Base-by-base conservation (phyloP, 2,329 filamentous ascomycete genomes). In the Calonectria pauciramosa region DNA sequence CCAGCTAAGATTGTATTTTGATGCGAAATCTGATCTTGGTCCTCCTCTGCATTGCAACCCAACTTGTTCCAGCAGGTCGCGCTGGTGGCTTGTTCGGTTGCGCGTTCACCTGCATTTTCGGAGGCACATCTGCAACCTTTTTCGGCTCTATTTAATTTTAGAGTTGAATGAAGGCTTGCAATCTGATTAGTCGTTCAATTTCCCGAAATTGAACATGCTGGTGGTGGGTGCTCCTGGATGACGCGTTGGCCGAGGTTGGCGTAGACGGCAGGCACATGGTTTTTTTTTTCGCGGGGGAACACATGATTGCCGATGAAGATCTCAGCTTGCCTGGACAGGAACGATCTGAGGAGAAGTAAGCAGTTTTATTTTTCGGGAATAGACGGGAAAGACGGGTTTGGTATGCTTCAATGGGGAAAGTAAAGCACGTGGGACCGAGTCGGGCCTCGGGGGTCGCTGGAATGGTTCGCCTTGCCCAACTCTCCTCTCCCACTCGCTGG, bases 31-130 rank as follows among this genome's bases (percentile, higher is more conserved):
- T 16, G 28, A 59, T 73, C 59, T 51, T 18, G 14, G 23, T 38
- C 41, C 63, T n/a, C n/a, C n/a, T n/a, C n/a, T 60, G 70, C 70
- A 68, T 38, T 72, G 70, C 4, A 72, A 72, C 70, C 63, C 63
- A 60, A 59, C 67, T 63, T 14, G 36, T 13, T 11, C 56, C 34
- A 18, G 36, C n/a, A 16, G 23, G 23, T n/a, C 20, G 36, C 56
- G 36, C 23, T 13, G 56, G 56, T 63, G 56, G 56, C 56, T 63
- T 63, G 56, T 63, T 28, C 34, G 23, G 34, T 41, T 63, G 34
- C 36, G 56, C 56, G 14, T 28, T 30, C 36, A 9, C 56, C 36
- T 26, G 56, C 56, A 63, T 63, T 20, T 10, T 20, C 18, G n/a
- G 14, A 23, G 34, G 34, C 7, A 34, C 20, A 10, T 4, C 10